Base-by-base conservation (phyloP, 441 rosid species). In the Populus trichocarpa region DNA sequence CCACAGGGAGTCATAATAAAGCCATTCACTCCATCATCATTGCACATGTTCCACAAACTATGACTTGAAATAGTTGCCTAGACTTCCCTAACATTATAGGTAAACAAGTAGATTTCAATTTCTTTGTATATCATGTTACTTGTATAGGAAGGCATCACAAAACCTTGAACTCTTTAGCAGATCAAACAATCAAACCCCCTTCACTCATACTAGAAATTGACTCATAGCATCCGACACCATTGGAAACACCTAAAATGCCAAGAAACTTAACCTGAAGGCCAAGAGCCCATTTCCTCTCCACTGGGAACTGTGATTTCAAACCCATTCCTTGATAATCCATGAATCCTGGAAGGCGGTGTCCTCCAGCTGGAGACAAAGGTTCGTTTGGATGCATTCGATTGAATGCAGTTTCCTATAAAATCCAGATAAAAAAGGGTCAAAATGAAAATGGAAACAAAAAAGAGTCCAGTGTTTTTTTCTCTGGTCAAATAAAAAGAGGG, bases 231-330 rank as follows among this genome's bases (percentile, higher is more conserved):
- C 23, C 18, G 23, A 69, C 22, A 10, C 12, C 46, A 69, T 22
- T 32, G n/a, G 61, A 53, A 53, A 53, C 61, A 63, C 40, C 23
- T 26, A 67, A 42, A 53, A 65, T 69, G 66, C 36, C 13, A 22
- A 71, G 72, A 71, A 68, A 78, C 77, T 81, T 82, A 42, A 96
- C 99, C 98, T 96, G 99, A 75, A 96, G 93, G 72, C 99, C 99
- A 86, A 96, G 97, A 79, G 98, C 96, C 97, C 99, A 96, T 90
- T 94, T 96, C 83, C 95, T 88, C 69, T 96, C 99, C 40, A 83
- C 86, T 11, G 88, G 90, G 77, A 77, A 84, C 82, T 91, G 94
- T 73, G 95, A 81, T 79, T 89, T 90, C 76, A 88, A 71, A 79
- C 88, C 89, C 77, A 83, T 80, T 74, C 93, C 97, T 70, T 89